Percentiles rank a stretch among this genome's conserved stretches.
phyloP scores from a whole-genome alignment of 352 stramenopile genomes.

The Peronospora destructor region DNA sequence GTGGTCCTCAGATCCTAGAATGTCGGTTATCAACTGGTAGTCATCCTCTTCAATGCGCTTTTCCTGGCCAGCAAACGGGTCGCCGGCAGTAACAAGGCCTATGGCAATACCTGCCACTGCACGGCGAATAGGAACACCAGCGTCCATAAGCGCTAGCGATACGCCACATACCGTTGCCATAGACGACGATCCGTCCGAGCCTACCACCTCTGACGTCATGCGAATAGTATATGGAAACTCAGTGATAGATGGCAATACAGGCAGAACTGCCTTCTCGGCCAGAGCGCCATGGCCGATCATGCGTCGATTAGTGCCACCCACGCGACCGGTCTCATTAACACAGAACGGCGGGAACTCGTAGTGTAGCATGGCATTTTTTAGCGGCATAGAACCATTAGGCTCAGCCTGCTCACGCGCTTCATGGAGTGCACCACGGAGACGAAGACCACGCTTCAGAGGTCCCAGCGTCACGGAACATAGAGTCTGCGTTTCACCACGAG shows the following conservation, averaged over 20 bases:
- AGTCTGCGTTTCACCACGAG: slow-evolving; percentile 84
- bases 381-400: slow-evolving; percentile 19
- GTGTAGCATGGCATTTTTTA: slow-evolving; percentile 92
- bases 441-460: slow-evolving; percentile 64
- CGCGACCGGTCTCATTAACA: slow-evolving; percentile 91
- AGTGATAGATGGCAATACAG: slow-evolving; percentile 84
- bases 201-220: slow-evolving; percentile 94
- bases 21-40: slow-evolving; percentile 94
- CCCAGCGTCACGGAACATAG: slow-evolving; percentile 87
- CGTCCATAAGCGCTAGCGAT: slow-evolving; percentile 94
- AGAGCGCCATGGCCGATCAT: slow-evolving; percentile 96
- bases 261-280: slow-evolving; percentile 93
- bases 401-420: slow-evolving; percentile 37
- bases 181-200: slow-evolving; percentile 90
- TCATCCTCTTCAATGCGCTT: slow-evolving; percentile 54
- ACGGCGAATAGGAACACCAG: slow-evolving; percentile 90
- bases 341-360: slow-evolving; percentile 98
- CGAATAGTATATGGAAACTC: slow-evolving; percentile 96
- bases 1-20: slow-evolving; percentile 95
- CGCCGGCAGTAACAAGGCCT: slow-evolving; percentile 72
- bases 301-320: slow-evolving; percentile 81
- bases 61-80: slow-evolving; percentile 41
- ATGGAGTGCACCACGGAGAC: slow-evolving; percentile 51
- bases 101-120: slow-evolving; percentile 95
- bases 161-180: slow-evolving; percentile 97